Base-by-base conservation (phyloP, 306 rosid species). In the Leucaena leucocephala region DNA sequence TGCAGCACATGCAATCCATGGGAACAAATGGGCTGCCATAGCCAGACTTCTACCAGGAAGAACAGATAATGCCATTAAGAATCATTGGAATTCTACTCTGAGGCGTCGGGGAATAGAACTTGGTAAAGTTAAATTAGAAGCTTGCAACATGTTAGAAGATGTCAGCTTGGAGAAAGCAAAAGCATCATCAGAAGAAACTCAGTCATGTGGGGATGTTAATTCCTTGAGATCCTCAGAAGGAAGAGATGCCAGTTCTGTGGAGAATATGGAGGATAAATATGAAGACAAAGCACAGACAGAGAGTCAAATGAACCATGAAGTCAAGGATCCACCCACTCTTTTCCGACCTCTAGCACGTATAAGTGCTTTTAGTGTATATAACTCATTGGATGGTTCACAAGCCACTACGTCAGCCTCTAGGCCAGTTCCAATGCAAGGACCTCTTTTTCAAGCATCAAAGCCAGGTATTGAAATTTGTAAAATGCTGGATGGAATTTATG, bases 141-240 rank as follows among this genome's bases (percentile, higher is more conserved):
- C 91, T 62, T 84, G 90, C 42, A 84, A 79, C 68, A 45, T 67
- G 1, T 68, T 72, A 59, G 98, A 88, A 76, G 96, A 92, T 84
- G 76, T 63, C 58, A 90, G 97, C 91, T 68, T 90, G 35, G 98
- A 91, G 79, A 95, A 83, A 87, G 88, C 94, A 75, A 92, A 88
- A 85, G 94, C 90, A 76, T 95, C 97, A 49, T 93, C 97, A 3
- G 98, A 93, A 89, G 99, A 91, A 49, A 95, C 99, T 48, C 82
- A 85, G 66, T 95, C 99, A 6, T 88, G 85, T 78, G 97, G 93
- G 22, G 93, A 93, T 83, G 92, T 83, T 43, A 91, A 87, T 87
- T 95, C 98, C 50, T 78, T 89, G 54, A 92, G 81, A 85, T 89
- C 95, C 68, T 82, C 82, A 5, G 98, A 92, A 68, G 95, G 90